These are phyloP conservation scores for Aspergillus biplanus DNA, from an alignment of 495 filamentous ascomycete genomes.

Conservation along the genomic window DNA sequence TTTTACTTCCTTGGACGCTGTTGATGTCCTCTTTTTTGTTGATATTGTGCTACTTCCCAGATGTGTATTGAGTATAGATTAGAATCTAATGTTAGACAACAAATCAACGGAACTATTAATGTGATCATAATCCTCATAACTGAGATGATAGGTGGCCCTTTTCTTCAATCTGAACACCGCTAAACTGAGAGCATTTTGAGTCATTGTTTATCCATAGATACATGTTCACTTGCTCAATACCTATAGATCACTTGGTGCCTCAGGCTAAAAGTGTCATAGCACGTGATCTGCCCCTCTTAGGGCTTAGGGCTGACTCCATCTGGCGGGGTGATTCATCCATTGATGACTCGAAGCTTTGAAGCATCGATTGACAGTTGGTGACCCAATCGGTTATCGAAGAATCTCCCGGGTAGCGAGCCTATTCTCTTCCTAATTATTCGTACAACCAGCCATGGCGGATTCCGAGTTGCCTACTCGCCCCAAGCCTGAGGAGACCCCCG, in stretches of 20 bases:
- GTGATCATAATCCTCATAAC: neutral
- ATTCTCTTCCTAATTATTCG: constrained; percentile 8
- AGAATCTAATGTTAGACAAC: too few relatives aligned
- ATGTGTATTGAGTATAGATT: too few relatives aligned
- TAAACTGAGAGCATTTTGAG: too few relatives aligned
- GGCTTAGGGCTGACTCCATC: constrained; percentile 43
- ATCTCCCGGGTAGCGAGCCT: neutral
- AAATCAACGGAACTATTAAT: too few relatives aligned
- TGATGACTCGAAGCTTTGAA: constrained; percentile 11
- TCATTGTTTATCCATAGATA: neutral
- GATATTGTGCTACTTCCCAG: too few relatives aligned
- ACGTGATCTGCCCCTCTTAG: constrained; percentile 41
- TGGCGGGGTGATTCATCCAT: constrained; percentile 38
- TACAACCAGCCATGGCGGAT: constrained; percentile 45
- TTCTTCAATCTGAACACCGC: too few relatives aligned
- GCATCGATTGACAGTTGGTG: constrained; percentile 13
- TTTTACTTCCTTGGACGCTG: too few relatives aligned
- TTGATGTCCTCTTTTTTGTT: too few relatives aligned
- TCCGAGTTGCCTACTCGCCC: constrained; percentile 52
- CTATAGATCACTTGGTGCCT: constrained; percentile 3
- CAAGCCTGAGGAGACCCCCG: constrained; percentile 49
- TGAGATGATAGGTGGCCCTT: too few relatives aligned
- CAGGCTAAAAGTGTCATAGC: constrained; percentile 5
- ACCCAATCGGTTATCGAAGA: constrained; percentile 8
- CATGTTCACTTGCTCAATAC: neutral